A percentile compares a stretch with the other conserved stretches of the same genome.
Evolutionary conservation across 2,329 filamentous ascomycete genomes (phyloP).

Genomic region (Hysterium pulicare): DNA sequence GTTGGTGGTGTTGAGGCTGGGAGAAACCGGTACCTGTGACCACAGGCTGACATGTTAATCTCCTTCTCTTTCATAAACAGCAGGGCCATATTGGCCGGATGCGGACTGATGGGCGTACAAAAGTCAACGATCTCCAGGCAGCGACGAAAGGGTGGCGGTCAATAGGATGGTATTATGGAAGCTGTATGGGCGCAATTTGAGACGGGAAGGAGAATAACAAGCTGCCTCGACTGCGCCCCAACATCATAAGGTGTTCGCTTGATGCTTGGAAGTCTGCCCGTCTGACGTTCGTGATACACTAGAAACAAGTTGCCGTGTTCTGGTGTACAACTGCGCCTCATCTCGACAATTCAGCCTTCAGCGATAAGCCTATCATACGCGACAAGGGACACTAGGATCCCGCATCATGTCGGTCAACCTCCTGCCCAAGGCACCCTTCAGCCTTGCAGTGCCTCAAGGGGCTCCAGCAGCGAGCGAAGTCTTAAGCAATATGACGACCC

Average conservation of each 20-base stretch:
- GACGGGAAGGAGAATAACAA: background rate
- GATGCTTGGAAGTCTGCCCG: slow-evolving; percentile 11
- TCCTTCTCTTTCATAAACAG: too few species aligned
- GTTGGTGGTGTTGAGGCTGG: too few species aligned
- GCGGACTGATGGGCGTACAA: background rate
- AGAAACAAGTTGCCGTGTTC: slow-evolving; percentile 6
- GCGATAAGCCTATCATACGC: slow-evolving; percentile 16
- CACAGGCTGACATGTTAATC: too few species aligned
- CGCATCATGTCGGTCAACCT: slow-evolving; percentile 14
- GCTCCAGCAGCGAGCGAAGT: background rate
- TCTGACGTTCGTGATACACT: slow-evolving; percentile 3
- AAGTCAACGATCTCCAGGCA: slow-evolving; percentile 22
- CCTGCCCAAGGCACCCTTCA: slow-evolving; percentile 20
- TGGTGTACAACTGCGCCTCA: slow-evolving; percentile 5
- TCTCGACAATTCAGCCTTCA: background rate
- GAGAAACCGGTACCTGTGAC: too few species aligned
- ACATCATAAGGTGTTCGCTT: slow-evolving; percentile 13
- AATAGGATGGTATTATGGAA: slow-evolving; percentile 4
- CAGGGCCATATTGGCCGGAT: too few species aligned
- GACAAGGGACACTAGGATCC: slow-evolving; percentile 12
- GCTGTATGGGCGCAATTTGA: slow-evolving; percentile 5
- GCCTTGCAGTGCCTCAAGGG: slow-evolving; percentile 19
- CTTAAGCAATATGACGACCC: slow-evolving; percentile 13
- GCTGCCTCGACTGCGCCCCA: slow-evolving; percentile 22
- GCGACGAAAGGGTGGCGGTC: slow-evolving; percentile 19